Base-by-base conservation (phyloP, 257 asterid genomes). In the Cruciata laevipes region DNA sequence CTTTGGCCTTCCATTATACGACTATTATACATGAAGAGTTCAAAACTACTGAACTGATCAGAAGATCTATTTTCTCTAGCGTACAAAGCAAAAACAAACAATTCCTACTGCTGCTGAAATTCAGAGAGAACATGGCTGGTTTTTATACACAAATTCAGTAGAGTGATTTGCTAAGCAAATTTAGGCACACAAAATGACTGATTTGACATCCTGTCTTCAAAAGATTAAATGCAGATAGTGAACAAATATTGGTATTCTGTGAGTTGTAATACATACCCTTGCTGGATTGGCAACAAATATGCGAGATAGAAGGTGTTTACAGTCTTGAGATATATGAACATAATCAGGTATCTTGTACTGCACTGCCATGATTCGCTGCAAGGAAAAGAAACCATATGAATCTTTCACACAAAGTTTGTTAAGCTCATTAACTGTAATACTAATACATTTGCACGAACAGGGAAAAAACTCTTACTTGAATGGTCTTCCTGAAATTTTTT, bases 301-400 rank as follows among this genome's bases (percentile, higher is more conserved):
- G 73, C 88, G 91, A 75, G 96, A 86, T 73, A 89, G 91, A 56
- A 89, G 95, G 78, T 83, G 96, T 72, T 85, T 82, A 71, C 96
- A 89, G 60, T 89, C 96, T 82, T 83, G 96, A 44, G 96, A 85
- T 78, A 89, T 79, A 82, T 86, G 96, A 68, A 89, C 95, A 71
- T 86, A 89, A 81, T 89, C 95, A 1, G 96, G 96, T 68, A 89
- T 80, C 83, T 70, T 85, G 87, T 89, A 89, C 69, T 89, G 92
- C 47, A 89, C 90, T 9, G 87, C 81, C 96, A 87, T 83, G 78
- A 89, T 86, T 78, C 91, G 80, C 96, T 86, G 92, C 53, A 69
- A 75, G 75, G 60, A 78, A 20, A 8, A 51, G 13, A 57, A 14
- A 16, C 25, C 20, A 61, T 25, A 57, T 69, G 11, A 5, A 49